A percentile compares a stretch with the other conserved stretches of the same genome.
phyloP scores from a whole-genome alignment of 2,329 filamentous ascomycete genomes.

The Arthrobotrys iridis region DNA sequence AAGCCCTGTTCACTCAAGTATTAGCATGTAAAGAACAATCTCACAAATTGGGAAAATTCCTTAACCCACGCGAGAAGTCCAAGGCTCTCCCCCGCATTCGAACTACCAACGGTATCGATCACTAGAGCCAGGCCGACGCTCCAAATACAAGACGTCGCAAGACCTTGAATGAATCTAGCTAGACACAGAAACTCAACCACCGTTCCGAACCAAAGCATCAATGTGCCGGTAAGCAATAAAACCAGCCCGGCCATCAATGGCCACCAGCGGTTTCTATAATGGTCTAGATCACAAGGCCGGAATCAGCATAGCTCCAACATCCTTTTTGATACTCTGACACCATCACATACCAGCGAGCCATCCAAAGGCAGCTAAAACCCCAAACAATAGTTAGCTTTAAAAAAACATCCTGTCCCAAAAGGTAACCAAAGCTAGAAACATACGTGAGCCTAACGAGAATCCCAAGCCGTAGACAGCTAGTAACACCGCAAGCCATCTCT shows the following conservation, averaged over 20 bases:
- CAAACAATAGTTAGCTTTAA: neutral
- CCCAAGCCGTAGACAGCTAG: constrained; percentile 49
- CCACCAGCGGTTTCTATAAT: constrained; percentile 46
- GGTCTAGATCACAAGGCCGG: constrained; percentile 13
- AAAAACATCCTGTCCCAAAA: neutral
- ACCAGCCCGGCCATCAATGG: constrained; percentile 48
- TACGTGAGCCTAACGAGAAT: constrained; percentile 51
- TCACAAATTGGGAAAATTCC: neutral
- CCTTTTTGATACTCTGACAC: neutral
- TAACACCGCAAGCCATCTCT: constrained; percentile 49
- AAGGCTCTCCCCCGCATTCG: constrained; percentile 49
- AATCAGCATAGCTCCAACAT: constrained; percentile 4
- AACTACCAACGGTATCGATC: constrained; percentile 52
- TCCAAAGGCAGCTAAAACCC: constrained; percentile 43
- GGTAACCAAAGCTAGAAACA: constrained; percentile 3
- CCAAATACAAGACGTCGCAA: constrained; percentile 50
- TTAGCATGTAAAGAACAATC: no score
- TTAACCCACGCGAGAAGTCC: constrained; percentile 42
- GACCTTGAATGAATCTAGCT: constrained; percentile 51
- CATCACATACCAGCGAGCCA: constrained; percentile 47
- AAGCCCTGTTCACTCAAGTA: constrained; percentile 14
- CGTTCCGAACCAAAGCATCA: constrained; percentile 50
- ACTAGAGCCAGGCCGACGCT: constrained; percentile 51
- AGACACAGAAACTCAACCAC: constrained; percentile 37
- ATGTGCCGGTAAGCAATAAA: constrained; percentile 30